A percentile compares a stretch with the other conserved stretches of the same genome.
phyloP scores from a whole-genome alignment of 2,329 filamentous ascomycete genomes.

The Aspergillus awamori region DNA sequence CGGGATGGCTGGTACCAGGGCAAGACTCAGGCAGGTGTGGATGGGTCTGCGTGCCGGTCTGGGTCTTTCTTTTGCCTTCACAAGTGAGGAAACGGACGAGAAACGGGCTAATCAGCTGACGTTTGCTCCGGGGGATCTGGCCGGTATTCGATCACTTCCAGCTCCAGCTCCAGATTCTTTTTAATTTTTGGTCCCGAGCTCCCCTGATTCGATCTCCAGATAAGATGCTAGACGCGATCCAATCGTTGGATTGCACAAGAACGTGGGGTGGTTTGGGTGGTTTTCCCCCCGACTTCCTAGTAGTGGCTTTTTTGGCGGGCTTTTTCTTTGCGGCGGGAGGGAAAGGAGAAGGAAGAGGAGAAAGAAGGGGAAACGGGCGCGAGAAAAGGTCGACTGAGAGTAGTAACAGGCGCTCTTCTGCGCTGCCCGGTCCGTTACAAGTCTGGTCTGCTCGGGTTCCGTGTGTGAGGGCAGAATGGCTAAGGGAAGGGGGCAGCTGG shows the following conservation, averaged over 20 bases:
- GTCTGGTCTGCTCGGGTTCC: conserved; percentile 22
- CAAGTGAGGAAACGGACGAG: conserved; percentile 22
- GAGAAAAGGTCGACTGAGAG: conserved; percentile 8
- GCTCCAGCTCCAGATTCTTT: not conserved
- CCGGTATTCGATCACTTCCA: not conserved
- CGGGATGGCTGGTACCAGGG: conserved; percentile 19
- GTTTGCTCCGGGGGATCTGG: conserved; percentile 15
- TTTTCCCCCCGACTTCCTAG: not conserved
- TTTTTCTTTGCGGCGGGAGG: conserved; percentile 12
- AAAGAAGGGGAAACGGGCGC: conserved; percentile 13
- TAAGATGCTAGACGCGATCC: not conserved
- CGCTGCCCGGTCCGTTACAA: conserved; percentile 24
- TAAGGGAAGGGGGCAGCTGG: conserved; percentile 5
- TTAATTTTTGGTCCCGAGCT: conserved; percentile 3
- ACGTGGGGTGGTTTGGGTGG: not conserved
- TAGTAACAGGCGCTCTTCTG: not conserved
- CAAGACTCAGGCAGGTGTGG: conserved; percentile 19
- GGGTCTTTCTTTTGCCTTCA: conserved; percentile 18
- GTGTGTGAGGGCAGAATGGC: conserved; percentile 4
- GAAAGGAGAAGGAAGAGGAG: conserved; percentile 13
- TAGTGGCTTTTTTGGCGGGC: not conserved
- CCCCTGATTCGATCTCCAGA: not conserved
- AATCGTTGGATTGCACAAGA: not conserved
- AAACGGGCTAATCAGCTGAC: conserved; percentile 29
- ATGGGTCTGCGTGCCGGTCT: conserved; percentile 28